Conservation (phyloP, 2,329 filamentous ascomycete species). For the Ophidiomyces ophidiicola region DNA sequence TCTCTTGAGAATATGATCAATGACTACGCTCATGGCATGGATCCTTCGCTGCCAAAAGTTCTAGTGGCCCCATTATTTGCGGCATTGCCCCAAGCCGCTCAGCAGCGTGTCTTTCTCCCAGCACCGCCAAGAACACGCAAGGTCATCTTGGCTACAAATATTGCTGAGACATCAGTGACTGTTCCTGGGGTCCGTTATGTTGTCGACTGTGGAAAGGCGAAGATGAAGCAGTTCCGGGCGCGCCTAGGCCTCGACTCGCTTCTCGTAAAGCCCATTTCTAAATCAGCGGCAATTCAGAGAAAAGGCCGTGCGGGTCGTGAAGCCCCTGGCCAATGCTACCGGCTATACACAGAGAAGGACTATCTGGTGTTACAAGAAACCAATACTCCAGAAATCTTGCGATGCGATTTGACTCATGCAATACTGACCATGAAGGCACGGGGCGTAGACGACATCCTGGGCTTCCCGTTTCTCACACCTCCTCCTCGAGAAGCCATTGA, state of each 20-base stretch:
- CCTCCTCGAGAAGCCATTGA: constrained; percentile 68
- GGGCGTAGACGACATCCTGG: constrained; percentile 66
- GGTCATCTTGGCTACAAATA: constrained; percentile 86
- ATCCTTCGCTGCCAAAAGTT: constrained; percentile 57
- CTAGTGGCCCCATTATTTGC: constrained; percentile 74
- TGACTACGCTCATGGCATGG: constrained; percentile 61
- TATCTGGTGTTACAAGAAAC: constrained; percentile 59
- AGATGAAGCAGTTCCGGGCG: constrained; percentile 81
- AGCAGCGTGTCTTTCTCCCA: constrained; percentile 74
- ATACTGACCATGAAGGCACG: constrained; percentile 88
- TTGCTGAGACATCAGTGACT: constrained; percentile 96
- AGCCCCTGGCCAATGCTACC: constrained; percentile 75
- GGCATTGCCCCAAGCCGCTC: constrained; percentile 71
- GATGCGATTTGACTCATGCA: constrained; percentile 76
- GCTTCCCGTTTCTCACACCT: constrained; percentile 74
- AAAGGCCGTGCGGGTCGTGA: constrained; percentile 89
- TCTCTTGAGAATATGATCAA: constrained; percentile 66
- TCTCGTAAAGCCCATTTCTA: constrained; percentile 78
- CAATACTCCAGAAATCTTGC: constrained; percentile 76
- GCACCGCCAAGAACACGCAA: constrained; percentile 66
- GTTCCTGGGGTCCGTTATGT: constrained; percentile 87
- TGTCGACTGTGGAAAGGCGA: constrained; percentile 84
- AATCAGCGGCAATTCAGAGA: constrained; percentile 83
- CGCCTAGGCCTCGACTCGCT: constrained; percentile 81
- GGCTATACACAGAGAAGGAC: constrained; percentile 71